Evolutionary conservation across 108 stramenopile species (phyloP).

Genomic region (Nitzschia palea): DNA sequence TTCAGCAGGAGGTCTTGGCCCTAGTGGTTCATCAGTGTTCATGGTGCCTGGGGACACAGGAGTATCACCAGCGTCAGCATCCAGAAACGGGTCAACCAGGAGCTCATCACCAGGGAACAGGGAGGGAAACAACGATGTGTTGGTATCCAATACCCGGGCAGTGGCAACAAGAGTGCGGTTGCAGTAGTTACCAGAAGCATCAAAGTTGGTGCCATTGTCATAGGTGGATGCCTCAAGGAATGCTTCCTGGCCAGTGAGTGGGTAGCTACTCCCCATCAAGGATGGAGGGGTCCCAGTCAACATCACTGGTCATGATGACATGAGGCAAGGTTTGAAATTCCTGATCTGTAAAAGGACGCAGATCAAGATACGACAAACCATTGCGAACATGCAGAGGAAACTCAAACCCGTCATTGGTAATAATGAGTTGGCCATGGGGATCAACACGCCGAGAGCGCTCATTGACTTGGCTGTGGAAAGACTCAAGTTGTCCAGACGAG

Average conservation of each 20-base stretch:
- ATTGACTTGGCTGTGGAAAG: no score
- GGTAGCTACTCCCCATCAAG: background rate
- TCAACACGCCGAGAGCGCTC: background rate
- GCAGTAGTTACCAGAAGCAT: background rate
- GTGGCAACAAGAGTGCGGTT: background rate
- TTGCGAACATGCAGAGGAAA: slow-evolving; percentile 2
- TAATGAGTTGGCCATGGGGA: slow-evolving; percentile 24
- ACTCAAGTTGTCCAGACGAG: no score
- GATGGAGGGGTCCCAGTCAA: slow-evolving; percentile 20
- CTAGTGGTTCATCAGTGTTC: no score
- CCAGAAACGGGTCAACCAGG: no score
- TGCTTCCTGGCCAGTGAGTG: no score
- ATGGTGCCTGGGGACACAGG: no score
- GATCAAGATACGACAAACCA: background rate
- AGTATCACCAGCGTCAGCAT: no score
- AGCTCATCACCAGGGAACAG: background rate
- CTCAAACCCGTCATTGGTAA: slow-evolving; percentile 3
- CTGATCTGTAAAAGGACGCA: slow-evolving; percentile 12
- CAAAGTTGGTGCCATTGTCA: no score
- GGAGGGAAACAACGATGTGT: background rate
- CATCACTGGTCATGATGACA: slow-evolving; percentile 14
- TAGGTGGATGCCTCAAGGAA: no score
- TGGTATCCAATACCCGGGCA: background rate
- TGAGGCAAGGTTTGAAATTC: slow-evolving; percentile 17
- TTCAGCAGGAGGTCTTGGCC: background rate